Evolutionary conservation across 306 rosid species (phyloP).

Genomic region (Vigna nakashimae): DNA sequence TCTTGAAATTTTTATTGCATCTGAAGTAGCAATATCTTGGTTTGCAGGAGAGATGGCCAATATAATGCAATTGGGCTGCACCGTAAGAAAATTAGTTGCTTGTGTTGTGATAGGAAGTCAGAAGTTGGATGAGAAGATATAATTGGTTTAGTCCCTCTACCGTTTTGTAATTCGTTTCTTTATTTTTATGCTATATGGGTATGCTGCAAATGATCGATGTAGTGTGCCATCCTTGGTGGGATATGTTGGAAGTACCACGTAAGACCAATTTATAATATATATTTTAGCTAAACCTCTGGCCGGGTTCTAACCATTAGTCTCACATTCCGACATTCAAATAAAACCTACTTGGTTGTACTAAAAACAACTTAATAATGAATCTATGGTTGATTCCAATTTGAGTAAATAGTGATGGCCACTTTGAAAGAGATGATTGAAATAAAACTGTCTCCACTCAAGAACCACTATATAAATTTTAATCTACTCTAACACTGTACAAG

Average conservation of each 20-base stretch:
- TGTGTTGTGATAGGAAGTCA: conserved; percentile 12
- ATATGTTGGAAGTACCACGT: no score
- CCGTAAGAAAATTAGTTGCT: conserved; percentile 50
- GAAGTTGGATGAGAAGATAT: background rate
- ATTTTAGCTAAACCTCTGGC: background rate
- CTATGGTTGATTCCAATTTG: background rate
- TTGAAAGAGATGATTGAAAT: conserved; percentile 19
- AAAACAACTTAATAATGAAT: conserved; percentile 1
- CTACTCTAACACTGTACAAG: background rate
- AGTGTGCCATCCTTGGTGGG: no score
- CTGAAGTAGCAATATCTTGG: conserved; percentile 98
- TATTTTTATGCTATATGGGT: no score
- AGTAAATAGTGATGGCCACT: background rate
- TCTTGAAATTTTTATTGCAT: conserved; percentile 89
- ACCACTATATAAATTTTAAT: background rate
- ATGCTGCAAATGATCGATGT: no score
- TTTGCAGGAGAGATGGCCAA: conserved; percentile 96
- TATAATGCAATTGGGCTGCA: conserved; percentile 93
- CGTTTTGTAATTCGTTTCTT: no score
- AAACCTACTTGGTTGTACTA: background rate
- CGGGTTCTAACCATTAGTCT: background rate
- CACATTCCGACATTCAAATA: background rate
- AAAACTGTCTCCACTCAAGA: background rate
- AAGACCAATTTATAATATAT: no score
- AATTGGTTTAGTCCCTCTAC: background rate